Evolutionary conservation across 257 asterid genomes (phyloP), one percentile per base, ranked within the genome.

Genomic region (Fraxinus quadrangulata): DNA sequence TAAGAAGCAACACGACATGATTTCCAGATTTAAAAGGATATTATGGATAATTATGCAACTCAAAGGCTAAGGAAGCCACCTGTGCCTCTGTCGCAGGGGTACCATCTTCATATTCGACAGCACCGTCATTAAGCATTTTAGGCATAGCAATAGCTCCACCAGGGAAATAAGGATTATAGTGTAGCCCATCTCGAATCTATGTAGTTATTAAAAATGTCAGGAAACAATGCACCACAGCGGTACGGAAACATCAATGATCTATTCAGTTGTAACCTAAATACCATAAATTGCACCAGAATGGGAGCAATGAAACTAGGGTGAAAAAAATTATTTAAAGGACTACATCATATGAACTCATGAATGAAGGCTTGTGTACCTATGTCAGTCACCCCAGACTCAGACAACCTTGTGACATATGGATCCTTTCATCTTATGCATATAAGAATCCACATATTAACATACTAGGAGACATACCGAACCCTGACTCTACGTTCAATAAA

Each of bases 131-230:
- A 72, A 89, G 94, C 97, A 91, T 91, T 84, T 91, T 86, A 78
- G 97, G 94, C 97, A 89, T 89, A 21, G 93, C 97, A 49, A 89
- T 89, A 30, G 94, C 94, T 76, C 97, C 94, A 80, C 97, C 94
- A 69, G 97, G 94, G 80, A 91, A 89, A 91, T 89, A 91, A 63
- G 96, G 94, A 75, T 91, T 91, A 73, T 89, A 88, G 80, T 89
- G 91, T 2, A 91, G 86, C 70, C 96, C 96, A 26, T 91, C 94
- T 37, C 94, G 85, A 77, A 91, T 89, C 96, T 90, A 80, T 10
- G 70, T 72, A 79, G 17, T 39, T 65, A 59, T 68, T 45, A 30
- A 54, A 42, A 61, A 26, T 71, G 13, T 9, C 16, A 42, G 21
- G 12, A 4, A 47, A 36, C 17, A 36, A 28, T 75, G 71, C 70